Evolutionary conservation across 176 grass and related monocot genomes (phyloP), one percentile per base, ranked within the genome.

Genomic region (Poa pratensis): DNA sequence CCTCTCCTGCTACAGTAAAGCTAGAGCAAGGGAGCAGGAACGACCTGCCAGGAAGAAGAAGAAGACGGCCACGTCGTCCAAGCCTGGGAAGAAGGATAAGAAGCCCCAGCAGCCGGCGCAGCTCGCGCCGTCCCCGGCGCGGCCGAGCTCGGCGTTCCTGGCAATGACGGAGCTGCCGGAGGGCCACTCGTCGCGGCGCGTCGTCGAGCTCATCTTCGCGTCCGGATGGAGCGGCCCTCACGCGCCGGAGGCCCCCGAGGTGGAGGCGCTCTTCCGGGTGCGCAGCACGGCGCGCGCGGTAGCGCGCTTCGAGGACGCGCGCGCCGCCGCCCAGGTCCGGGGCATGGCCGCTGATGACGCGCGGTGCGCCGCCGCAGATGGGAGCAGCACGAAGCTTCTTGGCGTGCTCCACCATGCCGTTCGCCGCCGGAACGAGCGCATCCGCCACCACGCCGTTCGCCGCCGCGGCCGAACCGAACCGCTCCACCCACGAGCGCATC

Each of bases 241-340:
- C 13, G 72, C 46, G 16, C 30, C 0, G 0, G 23, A 32, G 22
- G 49, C 81, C 39, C 40, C 81, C 39, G 51, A 59, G 58, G 79
- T 91, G 35, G 85, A 91, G 78, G 83, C 79, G 76, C 67, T 91
- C 1, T 91, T 91, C 89, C 89, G 85, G 15, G 68, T 91, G 60
- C 89, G 80, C 81, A 71, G 73, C 69, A 70, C 89, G 49, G 15
- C 73, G 2, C 84, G 84, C 13, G 80, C 80, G 26, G 84, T 80
- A 68, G 84, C 81, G 49, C 74, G 89, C 0, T 90, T 87, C 75
- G 84, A 90, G 80, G 80, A 79, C 74, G 81, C 60, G 5, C 34
- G 57, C 19, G 85, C 84, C 0, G 88, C 80, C 48, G 16, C 5
- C 6, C 55, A 57, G 7, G 54, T 74, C 5, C 40, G 53, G 0